These are phyloP conservation scores for Globisporangium cylindrosporum DNA, from an alignment of 352 stramenopile species.

Conservation along the genomic window DNA sequence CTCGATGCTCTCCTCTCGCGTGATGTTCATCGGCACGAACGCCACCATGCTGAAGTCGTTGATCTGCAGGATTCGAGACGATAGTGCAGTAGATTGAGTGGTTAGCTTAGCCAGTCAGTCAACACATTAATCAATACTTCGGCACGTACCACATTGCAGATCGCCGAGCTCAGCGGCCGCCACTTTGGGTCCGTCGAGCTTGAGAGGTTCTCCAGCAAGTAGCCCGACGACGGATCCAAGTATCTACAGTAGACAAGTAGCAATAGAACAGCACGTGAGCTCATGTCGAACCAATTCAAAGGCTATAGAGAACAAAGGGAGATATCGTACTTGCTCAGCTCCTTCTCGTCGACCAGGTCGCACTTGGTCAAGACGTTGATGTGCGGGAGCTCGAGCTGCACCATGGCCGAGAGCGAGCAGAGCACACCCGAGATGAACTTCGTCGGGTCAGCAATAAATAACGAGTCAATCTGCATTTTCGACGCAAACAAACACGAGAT, in stretches of 20 bases:
- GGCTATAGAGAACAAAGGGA: not conserved
- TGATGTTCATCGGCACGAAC: conserved; percentile 97
- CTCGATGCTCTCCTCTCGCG: conserved; percentile 95
- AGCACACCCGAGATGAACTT: conserved; percentile 99
- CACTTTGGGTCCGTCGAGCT: conserved; percentile 81
- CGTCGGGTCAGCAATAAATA: conserved; percentile 94
- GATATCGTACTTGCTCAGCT: conserved; percentile 72
- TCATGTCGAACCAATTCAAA: not conserved
- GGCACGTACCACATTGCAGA: conserved; percentile 82
- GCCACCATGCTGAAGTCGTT: conserved; percentile 97
- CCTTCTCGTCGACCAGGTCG: conserved; percentile 88
- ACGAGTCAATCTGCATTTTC: conserved; percentile 82
- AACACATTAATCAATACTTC: not conserved
- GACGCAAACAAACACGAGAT: not conserved
- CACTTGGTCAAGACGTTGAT: conserved; percentile 93
- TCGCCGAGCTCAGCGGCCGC: conserved; percentile 73
- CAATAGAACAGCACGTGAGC: not conserved
- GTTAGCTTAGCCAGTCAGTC: too few relatives aligned
- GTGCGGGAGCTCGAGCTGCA: conserved; percentile 97
- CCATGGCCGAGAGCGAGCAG: conserved; percentile 96
- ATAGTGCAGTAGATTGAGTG: not conserved
- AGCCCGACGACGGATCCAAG: conserved; percentile 79
- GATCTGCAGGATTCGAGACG: conserved; percentile 37
- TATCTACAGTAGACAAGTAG: conserved; percentile 33
- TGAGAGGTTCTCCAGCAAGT: conserved; percentile 79